phyloP scores from a whole-genome alignment of 2,329 filamentous ascomycete species.

The Ceratocystis cacaofunesta region DNA sequence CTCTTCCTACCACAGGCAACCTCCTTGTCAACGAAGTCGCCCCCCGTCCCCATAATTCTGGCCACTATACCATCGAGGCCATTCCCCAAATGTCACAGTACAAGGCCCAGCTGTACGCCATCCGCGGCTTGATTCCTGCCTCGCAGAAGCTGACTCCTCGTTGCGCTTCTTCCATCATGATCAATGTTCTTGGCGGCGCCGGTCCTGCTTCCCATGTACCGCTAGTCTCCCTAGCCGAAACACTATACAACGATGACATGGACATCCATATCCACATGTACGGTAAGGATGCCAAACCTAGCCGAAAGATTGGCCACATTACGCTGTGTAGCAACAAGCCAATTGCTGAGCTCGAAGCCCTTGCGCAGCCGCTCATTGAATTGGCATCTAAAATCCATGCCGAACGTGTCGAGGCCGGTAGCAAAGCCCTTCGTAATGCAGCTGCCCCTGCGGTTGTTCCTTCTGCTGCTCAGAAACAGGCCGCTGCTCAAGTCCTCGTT shows the following conservation, averaged over 20 bases:
- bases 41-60: slow-evolving; percentile 72
- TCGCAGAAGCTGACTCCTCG: slow-evolving; percentile 40
- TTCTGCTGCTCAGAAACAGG: slow-evolving; percentile 7
- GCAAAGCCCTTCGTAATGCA: slow-evolving; percentile 26
- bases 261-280: slow-evolving; percentile 66
- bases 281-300: slow-evolving; percentile 74
- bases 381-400: slow-evolving; percentile 44
- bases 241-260: slow-evolving; percentile 30
- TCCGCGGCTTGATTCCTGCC: slow-evolving; percentile 51
- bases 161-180: slow-evolving; percentile 55
- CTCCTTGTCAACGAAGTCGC: slow-evolving; percentile 80
- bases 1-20: slow-evolving; percentile 26
- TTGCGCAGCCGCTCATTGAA: slow-evolving; percentile 53
- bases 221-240: slow-evolving; percentile 34
- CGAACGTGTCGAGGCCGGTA: slow-evolving; percentile 34
- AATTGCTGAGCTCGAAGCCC: slow-evolving; percentile 42
- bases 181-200: slow-evolving; percentile 65
- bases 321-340: slow-evolving; percentile 61
- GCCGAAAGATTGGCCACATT: slow-evolving; percentile 90
- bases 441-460: slow-evolving; percentile 13
- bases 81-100: slow-evolving; percentile 79
- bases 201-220: slow-evolving; percentile 44
- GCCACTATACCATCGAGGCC: slow-evolving; percentile 89
- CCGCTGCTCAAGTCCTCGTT: slow-evolving; percentile 43
- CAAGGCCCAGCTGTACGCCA: slow-evolving; percentile 74